Conservation (phyloP, 306 rosid genomes). For the Leucaena leucocephala region DNA sequence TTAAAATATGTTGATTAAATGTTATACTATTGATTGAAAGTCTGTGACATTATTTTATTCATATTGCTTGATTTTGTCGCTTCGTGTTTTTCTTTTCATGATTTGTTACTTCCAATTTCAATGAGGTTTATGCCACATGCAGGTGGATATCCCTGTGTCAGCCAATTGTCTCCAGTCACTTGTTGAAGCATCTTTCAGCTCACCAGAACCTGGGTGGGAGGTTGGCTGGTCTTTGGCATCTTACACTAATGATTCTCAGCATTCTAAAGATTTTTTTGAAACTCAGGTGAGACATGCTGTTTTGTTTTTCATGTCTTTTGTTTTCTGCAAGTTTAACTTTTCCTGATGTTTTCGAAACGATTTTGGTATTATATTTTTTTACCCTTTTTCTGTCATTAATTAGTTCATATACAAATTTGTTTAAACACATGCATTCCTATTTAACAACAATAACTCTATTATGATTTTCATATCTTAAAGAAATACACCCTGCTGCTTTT, state of each 20-base stretch:
- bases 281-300: constrained; percentile 54
- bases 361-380: neutral
- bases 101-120: constrained; percentile 25
- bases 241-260: constrained; percentile 49
- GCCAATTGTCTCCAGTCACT: constrained; percentile 68
- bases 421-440: neutral
- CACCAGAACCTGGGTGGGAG: constrained; percentile 82
- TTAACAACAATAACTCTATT: constrained; percentile 6
- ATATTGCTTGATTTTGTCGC: constrained; percentile 8
- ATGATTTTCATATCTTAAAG: constrained; percentile 19
- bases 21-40: constrained; percentile 6
- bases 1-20: neutral
- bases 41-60: constrained; percentile 9
- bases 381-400: constrained; percentile 5
- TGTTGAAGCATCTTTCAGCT: constrained; percentile 69
- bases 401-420: constrained; percentile 21
- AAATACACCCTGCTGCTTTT: constrained; percentile 14
- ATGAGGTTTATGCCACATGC: constrained; percentile 32
- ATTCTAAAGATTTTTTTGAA: constrained; percentile 41
- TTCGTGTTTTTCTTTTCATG: neutral
- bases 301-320: neutral
- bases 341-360: neutral
- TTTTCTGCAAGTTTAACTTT: neutral
- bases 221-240: constrained; percentile 96
- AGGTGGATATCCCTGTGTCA: constrained; percentile 78